Evolutionary conservation across 208 protist species (phyloP).

Genomic region (Wallacemonas collosoma): DNA sequence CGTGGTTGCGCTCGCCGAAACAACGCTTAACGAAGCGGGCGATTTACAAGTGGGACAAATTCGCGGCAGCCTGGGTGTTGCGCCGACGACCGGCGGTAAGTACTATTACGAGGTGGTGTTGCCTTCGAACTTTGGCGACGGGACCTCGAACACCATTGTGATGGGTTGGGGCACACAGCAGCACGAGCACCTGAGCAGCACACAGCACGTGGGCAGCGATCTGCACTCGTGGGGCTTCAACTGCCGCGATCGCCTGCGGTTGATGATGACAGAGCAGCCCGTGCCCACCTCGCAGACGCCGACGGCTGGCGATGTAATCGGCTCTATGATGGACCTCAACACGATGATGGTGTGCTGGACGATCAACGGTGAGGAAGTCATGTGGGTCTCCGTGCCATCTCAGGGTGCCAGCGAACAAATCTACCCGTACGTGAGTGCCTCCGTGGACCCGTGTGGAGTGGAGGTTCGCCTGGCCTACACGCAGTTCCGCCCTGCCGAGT

Average conservation of each 20-base stretch:
- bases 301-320: constrained; percentile 75
- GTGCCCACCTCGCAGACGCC: constrained; percentile 45
- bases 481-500: constrained; percentile 76
- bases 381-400: constrained; percentile 72
- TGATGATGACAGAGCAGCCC: constrained; percentile 76
- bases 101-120: constrained; percentile 88
- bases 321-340: constrained; percentile 79
- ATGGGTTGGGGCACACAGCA: constrained; percentile 91
- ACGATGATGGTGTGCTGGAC: constrained; percentile 87
- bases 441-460: constrained; percentile 58
- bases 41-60: constrained; percentile 85
- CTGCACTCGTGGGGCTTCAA: constrained; percentile 91
- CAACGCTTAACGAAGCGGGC: constrained; percentile 65
- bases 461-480: constrained; percentile 75
- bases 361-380: constrained; percentile 82
- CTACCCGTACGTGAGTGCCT: constrained; percentile 87
- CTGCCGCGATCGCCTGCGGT: constrained; percentile 69
- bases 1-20: constrained; percentile 71
- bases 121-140: constrained; percentile 52
- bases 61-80: constrained; percentile 74
- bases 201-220: constrained; percentile 86
- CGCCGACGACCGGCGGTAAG: constrained; percentile 56
- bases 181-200: constrained; percentile 78
- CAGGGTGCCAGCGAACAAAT: constrained; percentile 80
- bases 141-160: constrained; percentile 44